phyloP scores from a whole-genome alignment of 2,329 filamentous ascomycete species.

The Colletotrichum sp. region DNA sequence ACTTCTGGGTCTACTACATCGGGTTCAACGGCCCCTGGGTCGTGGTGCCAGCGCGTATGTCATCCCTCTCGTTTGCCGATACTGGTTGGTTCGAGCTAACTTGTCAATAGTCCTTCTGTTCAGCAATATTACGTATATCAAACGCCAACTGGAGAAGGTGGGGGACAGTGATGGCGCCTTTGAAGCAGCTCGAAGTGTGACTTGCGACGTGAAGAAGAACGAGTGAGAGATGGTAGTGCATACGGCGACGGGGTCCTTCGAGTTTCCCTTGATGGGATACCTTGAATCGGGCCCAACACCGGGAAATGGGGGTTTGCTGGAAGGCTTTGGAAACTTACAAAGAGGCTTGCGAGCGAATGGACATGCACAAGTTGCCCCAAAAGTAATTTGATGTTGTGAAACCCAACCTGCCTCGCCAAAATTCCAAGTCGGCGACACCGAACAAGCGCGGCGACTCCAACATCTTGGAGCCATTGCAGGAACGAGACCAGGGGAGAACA shows the following conservation, averaged over 20 bases:
- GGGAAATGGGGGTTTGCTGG: background rate
- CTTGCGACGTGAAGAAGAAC: background rate
- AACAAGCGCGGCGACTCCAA: too few species aligned
- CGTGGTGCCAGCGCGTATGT: constrained; percentile 58
- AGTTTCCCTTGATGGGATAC: background rate
- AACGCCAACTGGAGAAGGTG: constrained; percentile 11
- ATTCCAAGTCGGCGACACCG: too few species aligned
- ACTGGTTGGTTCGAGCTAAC: background rate
- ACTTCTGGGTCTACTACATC: constrained; percentile 69
- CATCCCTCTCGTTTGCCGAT: background rate
- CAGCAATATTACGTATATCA: background rate
- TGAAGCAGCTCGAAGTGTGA: background rate
- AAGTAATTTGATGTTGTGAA: background rate
- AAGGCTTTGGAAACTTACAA: background rate
- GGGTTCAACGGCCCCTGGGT: constrained; percentile 67
- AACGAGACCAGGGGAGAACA: too few species aligned
- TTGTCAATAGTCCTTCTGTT: background rate
- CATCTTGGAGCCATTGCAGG: too few species aligned
- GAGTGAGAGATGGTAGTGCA: background rate
- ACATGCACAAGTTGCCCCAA: background rate
- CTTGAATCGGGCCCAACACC: background rate
- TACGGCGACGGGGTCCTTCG: background rate
- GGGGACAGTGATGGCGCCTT: background rate
- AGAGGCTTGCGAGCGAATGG: background rate
- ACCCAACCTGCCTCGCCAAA: background rate